Evolutionary conservation across 352 stramenopile genomes (phyloP).

Genomic region (Globisporangium uncinulatum): DNA sequence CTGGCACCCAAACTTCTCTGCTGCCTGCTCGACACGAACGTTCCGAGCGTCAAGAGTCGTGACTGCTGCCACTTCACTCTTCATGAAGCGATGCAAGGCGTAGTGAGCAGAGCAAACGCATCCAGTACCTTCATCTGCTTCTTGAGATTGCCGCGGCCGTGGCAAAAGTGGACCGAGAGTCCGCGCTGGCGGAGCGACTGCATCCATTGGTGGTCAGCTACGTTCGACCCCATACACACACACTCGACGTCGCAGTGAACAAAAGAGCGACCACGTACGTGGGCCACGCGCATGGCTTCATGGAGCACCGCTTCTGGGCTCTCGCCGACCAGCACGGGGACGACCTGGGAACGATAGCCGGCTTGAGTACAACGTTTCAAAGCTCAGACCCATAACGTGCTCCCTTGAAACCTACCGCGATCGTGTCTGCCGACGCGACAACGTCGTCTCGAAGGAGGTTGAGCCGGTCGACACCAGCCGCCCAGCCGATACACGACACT

Average conservation of each 20-base stretch:
- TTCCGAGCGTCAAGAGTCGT: neutral
- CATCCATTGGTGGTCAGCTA: neutral
- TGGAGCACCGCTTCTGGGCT: slow-evolving; percentile 43
- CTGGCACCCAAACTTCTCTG: slow-evolving; percentile 58
- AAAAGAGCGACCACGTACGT: slow-evolving; percentile 19
- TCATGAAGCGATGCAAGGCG: too few species aligned
- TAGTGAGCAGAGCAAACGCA: too few species aligned
- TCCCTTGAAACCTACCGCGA: slow-evolving; percentile 32
- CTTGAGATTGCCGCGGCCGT: slow-evolving; percentile 74
- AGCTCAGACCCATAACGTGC: too few species aligned
- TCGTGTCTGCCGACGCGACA: slow-evolving; percentile 18
- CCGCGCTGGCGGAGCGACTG: slow-evolving; percentile 52
- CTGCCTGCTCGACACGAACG: slow-evolving; percentile 27
- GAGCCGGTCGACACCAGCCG: slow-evolving; percentile 77
- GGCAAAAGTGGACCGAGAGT: slow-evolving; percentile 77
- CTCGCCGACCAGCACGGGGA: slow-evolving; percentile 49
- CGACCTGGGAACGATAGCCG: slow-evolving; percentile 27
- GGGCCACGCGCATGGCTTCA: slow-evolving; percentile 55
- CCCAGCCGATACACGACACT: slow-evolving; percentile 77
- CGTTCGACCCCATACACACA: neutral
- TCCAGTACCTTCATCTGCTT: slow-evolving; percentile 81
- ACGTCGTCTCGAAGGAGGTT: slow-evolving; percentile 44
- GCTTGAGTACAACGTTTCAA: too few species aligned
- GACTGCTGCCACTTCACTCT: too few species aligned
- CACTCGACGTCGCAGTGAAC: neutral